These are phyloP conservation scores for Salix brachista DNA, from an alignment of 345 rosid genomes.

Conservation along the genomic window DNA sequence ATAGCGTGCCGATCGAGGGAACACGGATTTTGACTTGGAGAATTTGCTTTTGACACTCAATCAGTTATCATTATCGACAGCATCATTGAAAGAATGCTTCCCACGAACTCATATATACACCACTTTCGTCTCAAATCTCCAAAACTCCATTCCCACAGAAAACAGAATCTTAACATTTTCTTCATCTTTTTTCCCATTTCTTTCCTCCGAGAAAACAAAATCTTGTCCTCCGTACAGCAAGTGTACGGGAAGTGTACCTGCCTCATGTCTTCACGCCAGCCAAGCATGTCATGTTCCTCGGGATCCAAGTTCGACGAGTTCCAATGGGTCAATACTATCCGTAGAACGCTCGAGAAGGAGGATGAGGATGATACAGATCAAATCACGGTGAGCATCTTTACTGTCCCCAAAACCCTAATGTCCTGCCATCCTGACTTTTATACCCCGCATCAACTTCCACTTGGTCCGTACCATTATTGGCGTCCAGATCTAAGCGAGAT, in stretches of 20 bases:
- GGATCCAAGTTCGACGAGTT: conserved; percentile 40
- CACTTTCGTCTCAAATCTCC: background rate
- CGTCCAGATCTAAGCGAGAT: conserved; percentile 58
- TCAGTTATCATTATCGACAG: no score
- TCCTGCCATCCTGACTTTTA: conserved; percentile 45
- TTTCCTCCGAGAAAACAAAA: no score
- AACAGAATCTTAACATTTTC: no score
- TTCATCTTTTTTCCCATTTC: no score
- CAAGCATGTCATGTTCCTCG: background rate
- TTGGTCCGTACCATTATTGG: conserved; percentile 66
- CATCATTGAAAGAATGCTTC: no score
- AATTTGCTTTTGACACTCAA: no score
- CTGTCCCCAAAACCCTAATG: conserved; percentile 50
- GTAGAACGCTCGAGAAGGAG: conserved; percentile 35
- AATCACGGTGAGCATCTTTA: conserved; percentile 43
- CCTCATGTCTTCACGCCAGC: background rate
- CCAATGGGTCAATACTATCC: conserved; percentile 37
- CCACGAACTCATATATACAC: no score
- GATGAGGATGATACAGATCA: conserved; percentile 36
- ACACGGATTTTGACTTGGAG: no score
- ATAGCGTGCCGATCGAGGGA: no score
- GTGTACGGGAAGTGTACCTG: no score
- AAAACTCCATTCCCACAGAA: background rate
- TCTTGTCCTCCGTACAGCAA: no score
- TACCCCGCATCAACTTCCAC: conserved; percentile 58